Evolutionary conservation across 257 asterid genomes (phyloP), one percentile per base, ranked within the genome.

Genomic region (Solanum sitiens): DNA sequence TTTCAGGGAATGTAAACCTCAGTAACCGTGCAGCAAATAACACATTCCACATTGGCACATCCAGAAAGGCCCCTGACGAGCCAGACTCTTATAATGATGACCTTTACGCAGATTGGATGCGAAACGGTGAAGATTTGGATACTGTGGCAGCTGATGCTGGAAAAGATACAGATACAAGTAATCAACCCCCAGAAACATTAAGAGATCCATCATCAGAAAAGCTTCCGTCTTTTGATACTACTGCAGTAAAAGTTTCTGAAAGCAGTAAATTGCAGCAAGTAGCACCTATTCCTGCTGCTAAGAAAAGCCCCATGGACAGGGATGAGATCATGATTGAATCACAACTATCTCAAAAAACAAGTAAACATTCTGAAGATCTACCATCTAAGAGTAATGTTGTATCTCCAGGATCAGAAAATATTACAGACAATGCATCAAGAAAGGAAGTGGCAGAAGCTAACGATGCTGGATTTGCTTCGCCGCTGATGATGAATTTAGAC

Each of bases 31-130:
- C 90, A 87, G 90, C 83, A 39, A 67, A 59, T 74, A 76, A 88
- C 72, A 63, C 87, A 14, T 90, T 89, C 87, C 92, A 70, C 65
- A 20, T 84, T 79, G 86, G 90, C 71, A 88, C 76, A 77, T 53
- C 67, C 39, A 90, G 89, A 85, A 90, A 86, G 63, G 88, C 87
- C 56, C 88, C 89, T 4, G 67, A 18, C 39, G 96, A 89, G 88
- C 89, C 92, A 61, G 95, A 89, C 83, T 89, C 92, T 13, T 93
- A 89, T 85, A 90, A 90, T 15, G 99, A 95, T 67, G 97, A 93
- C 71, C 90, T 94, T 39, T 88, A 93, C 9, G 89, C 90, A 89
- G 93, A 88, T 83, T 95, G 98, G 98, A 61, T 88, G 53, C 90
- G 87, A 53, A 91, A 76, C n/a, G 90, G 90, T 9, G 91, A 92